Evolutionary conservation across 352 stramenopile genomes (phyloP), one percentile per base, ranked within the genome.

Genomic region (Phytophthora sansomeana): DNA sequence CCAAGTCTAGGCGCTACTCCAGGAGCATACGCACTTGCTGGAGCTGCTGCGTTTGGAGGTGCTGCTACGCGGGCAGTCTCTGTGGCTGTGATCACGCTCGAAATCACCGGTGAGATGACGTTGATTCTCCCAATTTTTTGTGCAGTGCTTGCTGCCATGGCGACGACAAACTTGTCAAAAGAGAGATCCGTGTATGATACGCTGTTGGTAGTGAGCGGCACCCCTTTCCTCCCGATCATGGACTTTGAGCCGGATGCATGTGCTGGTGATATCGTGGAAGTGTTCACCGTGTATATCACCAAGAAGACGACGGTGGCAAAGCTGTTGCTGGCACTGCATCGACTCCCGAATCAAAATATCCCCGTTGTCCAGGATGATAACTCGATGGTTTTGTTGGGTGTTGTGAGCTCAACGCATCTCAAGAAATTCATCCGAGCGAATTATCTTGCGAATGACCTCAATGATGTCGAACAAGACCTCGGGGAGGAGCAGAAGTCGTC

Each of bases 91-190:
- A 95, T 95, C 54, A 86, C 85, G 11, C 69, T 93, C 24, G 86
- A 95, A 64, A 83, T 95, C 58, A 95, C 86, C 7, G 78, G 80
- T 13, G 73, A 81, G 36, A 90, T 95, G 68, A 68, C 74, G 29
- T 57, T 92, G 42, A 90, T 92, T 60, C 76, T 91, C 11, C 85
- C 85, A 0, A 87, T 92, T 62, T 92, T 94, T 55, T 83, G 80
- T 48, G 71, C 80, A 2, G 74, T 83, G 21, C 63, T 94, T 8
- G 48, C 78, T 21, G 78, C 85, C 7, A 91, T 91, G 44, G 85
- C 67, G 1, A 69, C 81, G 6, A 64, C 65, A 13, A 82, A 85
- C 39, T 38, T 89, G 33, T 85, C 74, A 43, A 70, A 68, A 30
- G 78, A 90, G 44, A 66, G 78, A 10, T 91, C 81, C 0, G 77